phyloP scores from a whole-genome alignment of 345 rosid genomes.

The Conringia planisiliqua region DNA sequence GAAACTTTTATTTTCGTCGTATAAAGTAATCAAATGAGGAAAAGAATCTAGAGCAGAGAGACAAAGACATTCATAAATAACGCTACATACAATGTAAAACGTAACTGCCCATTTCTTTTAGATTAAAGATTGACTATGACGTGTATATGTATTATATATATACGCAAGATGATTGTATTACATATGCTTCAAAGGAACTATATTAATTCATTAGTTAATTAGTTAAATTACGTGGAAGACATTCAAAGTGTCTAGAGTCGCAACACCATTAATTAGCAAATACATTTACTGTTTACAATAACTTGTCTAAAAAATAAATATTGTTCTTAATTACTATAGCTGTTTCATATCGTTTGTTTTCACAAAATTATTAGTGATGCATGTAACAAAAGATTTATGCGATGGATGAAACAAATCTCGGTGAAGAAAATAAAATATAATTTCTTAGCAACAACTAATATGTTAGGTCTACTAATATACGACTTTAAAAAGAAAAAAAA shows the following conservation, averaged over 20 bases:
- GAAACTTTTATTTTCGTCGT: background rate
- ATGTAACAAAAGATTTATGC: background rate
- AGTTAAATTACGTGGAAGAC: background rate
- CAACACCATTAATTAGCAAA: no score
- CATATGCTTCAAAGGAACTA: background rate
- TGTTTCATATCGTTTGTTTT: background rate
- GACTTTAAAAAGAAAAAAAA: background rate
- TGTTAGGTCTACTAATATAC: background rate
- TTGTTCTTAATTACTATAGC: background rate
- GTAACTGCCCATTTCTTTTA: conserved; percentile 15
- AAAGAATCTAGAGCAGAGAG: conserved; percentile 15
- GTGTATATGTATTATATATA: background rate
- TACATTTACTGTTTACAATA: background rate
- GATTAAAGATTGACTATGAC: conserved; percentile 11
- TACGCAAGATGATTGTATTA: background rate
- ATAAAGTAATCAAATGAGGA: conserved; percentile 12
- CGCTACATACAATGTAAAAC: conserved; percentile 1
- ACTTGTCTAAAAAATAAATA: background rate
- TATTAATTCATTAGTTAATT: background rate
- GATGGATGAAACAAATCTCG: background rate
- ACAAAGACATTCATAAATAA: conserved; percentile 18
- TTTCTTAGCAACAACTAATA: background rate
- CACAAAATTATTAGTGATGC: background rate
- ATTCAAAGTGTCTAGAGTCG: conserved; percentile 7
- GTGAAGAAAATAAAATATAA: background rate